Conservation (phyloP, 208 protist genomes). For the Porcisia hertigi region DNA sequence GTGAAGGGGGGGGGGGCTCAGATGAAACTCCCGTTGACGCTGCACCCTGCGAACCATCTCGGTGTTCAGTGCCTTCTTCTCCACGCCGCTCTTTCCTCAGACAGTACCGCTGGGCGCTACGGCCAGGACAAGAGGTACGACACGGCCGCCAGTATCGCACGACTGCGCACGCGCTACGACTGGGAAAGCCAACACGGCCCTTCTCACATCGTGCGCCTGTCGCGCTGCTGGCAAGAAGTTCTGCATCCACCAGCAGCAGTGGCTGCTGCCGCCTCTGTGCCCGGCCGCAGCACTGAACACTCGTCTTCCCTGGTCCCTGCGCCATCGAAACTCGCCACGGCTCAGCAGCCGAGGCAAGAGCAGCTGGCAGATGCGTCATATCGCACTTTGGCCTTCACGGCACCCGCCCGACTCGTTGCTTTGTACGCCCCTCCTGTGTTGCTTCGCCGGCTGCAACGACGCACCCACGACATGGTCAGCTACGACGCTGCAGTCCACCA, state of each 20-base stretch:
- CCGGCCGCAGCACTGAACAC: not conserved
- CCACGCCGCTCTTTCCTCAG: constrained; percentile 34
- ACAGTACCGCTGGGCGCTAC: not conserved
- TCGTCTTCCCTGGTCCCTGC: not conserved
- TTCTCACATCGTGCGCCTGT: not conserved
- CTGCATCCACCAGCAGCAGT: not conserved
- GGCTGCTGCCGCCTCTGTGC: not conserved
- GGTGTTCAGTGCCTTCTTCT: constrained; percentile 70
- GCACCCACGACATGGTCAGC: constrained; percentile 40
- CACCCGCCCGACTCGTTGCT: constrained; percentile 28
- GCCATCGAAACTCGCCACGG: not conserved
- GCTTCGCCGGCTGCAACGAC: constrained; percentile 19
- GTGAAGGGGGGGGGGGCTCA: not conserved
- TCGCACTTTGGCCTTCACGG: not conserved
- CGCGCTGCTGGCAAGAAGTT: not conserved
- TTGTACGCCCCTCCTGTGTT: constrained; percentile 38
- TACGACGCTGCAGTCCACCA: constrained; percentile 68
- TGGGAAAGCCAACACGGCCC: not conserved
- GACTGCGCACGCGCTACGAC: not conserved
- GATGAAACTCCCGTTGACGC: constrained; percentile 43
- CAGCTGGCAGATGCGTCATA: not conserved
- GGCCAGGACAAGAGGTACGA: not conserved
- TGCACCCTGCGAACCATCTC: constrained; percentile 61
- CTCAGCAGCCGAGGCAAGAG: not conserved
- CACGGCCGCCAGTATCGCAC: not conserved